Base-by-base conservation (phyloP, 805 yeast genomes). In the Monosporozyma solicola region DNA sequence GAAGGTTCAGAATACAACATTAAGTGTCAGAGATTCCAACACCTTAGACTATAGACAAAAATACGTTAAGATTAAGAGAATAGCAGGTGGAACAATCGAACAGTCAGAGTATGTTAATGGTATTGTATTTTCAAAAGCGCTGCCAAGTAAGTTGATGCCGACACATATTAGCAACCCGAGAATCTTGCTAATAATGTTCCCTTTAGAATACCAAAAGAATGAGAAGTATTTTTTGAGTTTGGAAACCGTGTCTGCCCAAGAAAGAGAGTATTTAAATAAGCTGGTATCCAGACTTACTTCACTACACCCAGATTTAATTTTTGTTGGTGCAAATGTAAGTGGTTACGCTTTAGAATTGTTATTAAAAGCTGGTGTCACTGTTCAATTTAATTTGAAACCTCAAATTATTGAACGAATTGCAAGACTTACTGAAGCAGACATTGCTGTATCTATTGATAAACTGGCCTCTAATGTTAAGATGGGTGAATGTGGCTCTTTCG, bases 201-300 rank as follows among this genome's bases (percentile, higher is more conserved):
- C 97, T 0, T 71, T 94, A 27, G 98, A 91, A 63, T 94, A 89
- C 59, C 74, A 83, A 54, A 82, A 84, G 55, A 82, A 80, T 43
- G 88, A 85, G 51, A 89, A 85, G 58, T 87, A 83, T 56, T 85
- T 89, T 54, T 81, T 89, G 67, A 86, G 95, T 62, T 72, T 91
- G 53, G 86, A 88, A 54, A 86, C 95, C 1, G 84, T 92, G 1
- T 74, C 88, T 49, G 86, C 92, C 0, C 98, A 94, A 64, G 97
- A 92, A 63, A 74, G 79, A 48, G 97, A 92, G 59, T 92, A 85
- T 62, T 75, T 94, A 47, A 79, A 83, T 52, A 91, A 89, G 61
- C 72, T 92, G 33, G 94, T 90, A 0, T 84, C 85, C 1, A 75
- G 97, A 56, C 80, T 94, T 20, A 73, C 82, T 3, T 83, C 91